These are phyloP conservation scores for Magnusiomyces suaveolens DNA, from an alignment of 1,139 yeast species.

Conservation along the genomic window DNA sequence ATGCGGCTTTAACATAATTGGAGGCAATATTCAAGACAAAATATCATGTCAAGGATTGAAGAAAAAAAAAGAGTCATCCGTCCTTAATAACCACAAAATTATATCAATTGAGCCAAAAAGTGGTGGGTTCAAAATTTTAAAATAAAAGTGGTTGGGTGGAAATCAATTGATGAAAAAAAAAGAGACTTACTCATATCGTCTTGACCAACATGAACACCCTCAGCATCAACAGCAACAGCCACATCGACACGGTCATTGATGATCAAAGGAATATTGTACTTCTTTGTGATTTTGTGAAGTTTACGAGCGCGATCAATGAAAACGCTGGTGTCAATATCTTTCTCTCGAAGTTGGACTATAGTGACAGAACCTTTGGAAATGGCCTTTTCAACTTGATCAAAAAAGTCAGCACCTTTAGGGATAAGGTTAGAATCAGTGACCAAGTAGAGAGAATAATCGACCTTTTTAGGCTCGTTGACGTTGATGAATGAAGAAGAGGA, in stretches of 20 bases:
- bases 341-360: conserved; percentile 76
- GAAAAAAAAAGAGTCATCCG: too few relatives aligned
- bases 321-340: conserved; percentile 55
- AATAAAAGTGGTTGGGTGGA: not conserved
- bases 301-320: conserved; percentile 54
- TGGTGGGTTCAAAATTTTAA: too few relatives aligned
- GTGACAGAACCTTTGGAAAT: conserved; percentile 61
- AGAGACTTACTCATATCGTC: conserved; percentile 53
- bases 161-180: not conserved
- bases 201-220: conserved; percentile 91
- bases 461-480: conserved; percentile 15
- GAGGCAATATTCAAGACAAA: too few relatives aligned
- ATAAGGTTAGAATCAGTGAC: conserved; percentile 78
- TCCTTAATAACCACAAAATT: too few relatives aligned
- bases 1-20: too few relatives aligned
- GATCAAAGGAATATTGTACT: conserved; percentile 60
- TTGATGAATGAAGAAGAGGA: not conserved
- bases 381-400: conserved; percentile 44
- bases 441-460: conserved; percentile 60
- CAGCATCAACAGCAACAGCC: conserved; percentile 83
- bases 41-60: too few relatives aligned
- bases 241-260: conserved; percentile 86
- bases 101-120: too few relatives aligned
- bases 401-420: conserved; percentile 52
- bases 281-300: conserved; percentile 53